These are phyloP conservation scores for Calonectria pteridis DNA, from an alignment of 2,329 filamentous ascomycete genomes.

Conservation along the genomic window DNA sequence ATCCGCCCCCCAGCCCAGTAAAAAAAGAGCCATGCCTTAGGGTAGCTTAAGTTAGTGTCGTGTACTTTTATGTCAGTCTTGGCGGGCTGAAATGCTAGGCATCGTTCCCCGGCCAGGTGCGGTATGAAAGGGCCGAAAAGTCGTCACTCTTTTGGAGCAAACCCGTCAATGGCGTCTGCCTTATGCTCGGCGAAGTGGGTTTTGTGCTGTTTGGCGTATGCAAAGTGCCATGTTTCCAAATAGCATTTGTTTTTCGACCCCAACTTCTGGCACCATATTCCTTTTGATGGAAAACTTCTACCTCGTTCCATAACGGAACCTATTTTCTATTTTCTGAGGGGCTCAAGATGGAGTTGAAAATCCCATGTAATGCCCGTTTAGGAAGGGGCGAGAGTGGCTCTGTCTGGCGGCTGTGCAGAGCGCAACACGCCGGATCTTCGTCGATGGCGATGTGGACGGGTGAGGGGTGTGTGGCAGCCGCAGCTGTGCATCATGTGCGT, in stretches of 20 bases:
- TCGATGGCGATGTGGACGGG: background rate
- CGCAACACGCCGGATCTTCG: background rate
- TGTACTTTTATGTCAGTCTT: conserved; percentile 3
- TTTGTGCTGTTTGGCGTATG: conserved; percentile 3
- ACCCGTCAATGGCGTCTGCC: conserved; percentile 1
- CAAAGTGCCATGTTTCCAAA: background rate
- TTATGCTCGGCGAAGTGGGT: conserved; percentile 7
- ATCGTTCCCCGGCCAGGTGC: conserved; percentile 16
- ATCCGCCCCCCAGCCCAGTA: conserved; percentile 5
- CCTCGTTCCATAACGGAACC: background rate
- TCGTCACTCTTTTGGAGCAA: conserved; percentile 3
- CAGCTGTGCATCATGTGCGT: conserved; percentile 5
- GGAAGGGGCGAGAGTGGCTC: background rate
- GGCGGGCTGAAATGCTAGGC: conserved; percentile 5
- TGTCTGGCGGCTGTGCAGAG: conserved; percentile 8
- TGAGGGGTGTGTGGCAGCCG: conserved; percentile 7
- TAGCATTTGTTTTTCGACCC: background rate
- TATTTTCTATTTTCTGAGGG: background rate
- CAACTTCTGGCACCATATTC: conserved; percentile 2
- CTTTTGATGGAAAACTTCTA: background rate
- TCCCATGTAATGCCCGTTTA: background rate
- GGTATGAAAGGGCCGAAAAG: conserved; percentile 26
- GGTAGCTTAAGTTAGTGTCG: background rate
- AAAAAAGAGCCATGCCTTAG: background rate
- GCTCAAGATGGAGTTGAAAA: background rate